Conservation (phyloP, 768 basidiomycete species). For the Lactarius indigo region DNA sequence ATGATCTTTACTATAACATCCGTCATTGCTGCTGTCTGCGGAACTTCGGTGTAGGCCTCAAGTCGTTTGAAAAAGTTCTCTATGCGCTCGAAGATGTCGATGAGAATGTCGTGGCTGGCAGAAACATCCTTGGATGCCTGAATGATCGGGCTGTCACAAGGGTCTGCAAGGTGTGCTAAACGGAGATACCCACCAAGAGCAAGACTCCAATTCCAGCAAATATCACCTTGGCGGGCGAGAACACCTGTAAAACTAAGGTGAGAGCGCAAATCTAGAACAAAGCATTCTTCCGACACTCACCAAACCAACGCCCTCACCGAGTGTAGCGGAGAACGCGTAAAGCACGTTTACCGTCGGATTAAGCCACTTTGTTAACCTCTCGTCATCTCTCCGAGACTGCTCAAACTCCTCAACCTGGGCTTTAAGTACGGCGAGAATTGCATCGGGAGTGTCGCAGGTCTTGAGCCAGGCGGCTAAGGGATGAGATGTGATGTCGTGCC, state of each 20-base stretch:
- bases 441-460: background rate
- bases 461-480: background rate
- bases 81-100: background rate
- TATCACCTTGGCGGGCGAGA: background rate
- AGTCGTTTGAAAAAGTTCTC: background rate
- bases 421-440: background rate
- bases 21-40: background rate
- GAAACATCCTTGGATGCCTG: background rate
- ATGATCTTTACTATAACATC: background rate
- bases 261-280: background rate
- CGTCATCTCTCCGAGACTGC: background rate
- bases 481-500: background rate
- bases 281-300: background rate
- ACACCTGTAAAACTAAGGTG: background rate
- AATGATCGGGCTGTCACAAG: background rate
- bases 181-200: background rate
- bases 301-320: background rate
- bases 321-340: background rate
- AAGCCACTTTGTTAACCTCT: slow-evolving; percentile 1
- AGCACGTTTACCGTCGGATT: background rate
- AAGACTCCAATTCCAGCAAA: slow-evolving; percentile 1
- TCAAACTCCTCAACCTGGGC: background rate
- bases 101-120: background rate
- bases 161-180: no score
- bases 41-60: background rate